Evolutionary conservation across 768 basidiomycete species (phyloP), one percentile per base, ranked within the genome.

Genomic region (Tylopilus sp.): DNA sequence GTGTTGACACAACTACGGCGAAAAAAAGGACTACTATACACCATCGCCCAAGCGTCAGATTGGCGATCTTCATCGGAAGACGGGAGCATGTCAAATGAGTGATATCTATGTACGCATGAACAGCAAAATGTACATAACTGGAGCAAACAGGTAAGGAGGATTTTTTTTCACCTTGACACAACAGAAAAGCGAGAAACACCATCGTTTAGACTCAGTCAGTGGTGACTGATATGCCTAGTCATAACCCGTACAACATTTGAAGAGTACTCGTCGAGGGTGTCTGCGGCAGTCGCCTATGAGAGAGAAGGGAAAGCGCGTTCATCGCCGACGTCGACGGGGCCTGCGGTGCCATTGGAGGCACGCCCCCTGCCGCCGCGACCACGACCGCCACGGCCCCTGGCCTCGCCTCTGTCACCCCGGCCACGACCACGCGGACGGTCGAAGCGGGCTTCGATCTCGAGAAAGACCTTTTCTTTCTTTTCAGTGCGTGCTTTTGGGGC

Each of bases 381-480:
- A 50, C 76, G 72, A 45, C 74, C 66, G n/a, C 72, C 67, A 55
- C 74, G 79, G 14, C 72, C 75, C 53, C 81, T 76, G 57, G 71
- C 72, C 65, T 76, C 76, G 43, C 78, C 78, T 55, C 84, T 76
- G 49, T 76, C 76, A 21, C 72, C 71, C 28, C 77, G 70, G 21
- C 79, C 76, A 55, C 80, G 79, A 25, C 82, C 81, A 54, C 83
- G 69, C 49, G 92, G 92, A 59, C 87, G 86, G 40, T 92, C 87
- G 69, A 93, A 94, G 63, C 81, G 89, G 50, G 85, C 89, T 16
- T 97, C 92, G 69, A 98, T 91, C 67, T 96, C 93, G 66, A 98
- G 78, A 75, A 79, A 90, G 62, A 92, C 83, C 72, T 96, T 97
- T 71, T 92, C 90, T 63, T 90, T 86, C 77, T 92, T 92, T 78